Base-by-base conservation (phyloP, 2,329 filamentous ascomycete species). In the Didymella pomorum region DNA sequence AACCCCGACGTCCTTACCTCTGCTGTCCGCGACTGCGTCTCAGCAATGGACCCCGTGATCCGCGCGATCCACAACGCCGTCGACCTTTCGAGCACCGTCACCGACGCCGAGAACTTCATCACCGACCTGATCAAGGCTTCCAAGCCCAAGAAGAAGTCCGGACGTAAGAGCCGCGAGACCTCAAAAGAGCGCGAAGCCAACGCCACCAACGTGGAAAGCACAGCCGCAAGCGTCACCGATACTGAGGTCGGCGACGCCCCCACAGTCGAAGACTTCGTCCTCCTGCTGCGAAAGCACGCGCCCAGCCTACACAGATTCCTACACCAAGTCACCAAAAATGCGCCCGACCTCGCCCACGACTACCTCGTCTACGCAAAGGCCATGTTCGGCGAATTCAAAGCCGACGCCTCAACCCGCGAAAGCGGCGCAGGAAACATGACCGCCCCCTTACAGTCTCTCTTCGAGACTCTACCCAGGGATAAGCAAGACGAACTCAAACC, bases 11-110 rank as follows among this genome's bases (percentile, higher is more conserved):
- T 89, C 10, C 81, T 93, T n/a, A 93, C 91, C 0, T 83, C 86
- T 9, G 82, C 86, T 1, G 79, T 93, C 46, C 83, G 85, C 28
- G 88, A 92, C 56, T 75, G 82, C 0, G 84, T 93, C 6, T 80
- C 83, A 0, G 87, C 88, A 2, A 91, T 90, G 64, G 90, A 93
- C 51, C 89, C 89, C 0, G 86, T 93, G 58, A 91, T 95, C 55
- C 83, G 90, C 21, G 79, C 82, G 3, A 80, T 93, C 7, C 91
- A 94, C 71, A 84, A 90, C 52, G 84, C 85, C 2, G 84, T 93
- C 23, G 89, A 93, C 68, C 81, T 94, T 6, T 86, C 86, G 31
- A 87, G 87, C 37, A 89, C 91, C 20, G 75, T 94, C 7, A 82
- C 83, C 35, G 87, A 91, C 33, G 79, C 85, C 1, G 87, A 93